Evolutionary conservation across 1,284 basidiomycete genomes (phyloP).

Genomic region (Leccinum pachyderme): DNA sequence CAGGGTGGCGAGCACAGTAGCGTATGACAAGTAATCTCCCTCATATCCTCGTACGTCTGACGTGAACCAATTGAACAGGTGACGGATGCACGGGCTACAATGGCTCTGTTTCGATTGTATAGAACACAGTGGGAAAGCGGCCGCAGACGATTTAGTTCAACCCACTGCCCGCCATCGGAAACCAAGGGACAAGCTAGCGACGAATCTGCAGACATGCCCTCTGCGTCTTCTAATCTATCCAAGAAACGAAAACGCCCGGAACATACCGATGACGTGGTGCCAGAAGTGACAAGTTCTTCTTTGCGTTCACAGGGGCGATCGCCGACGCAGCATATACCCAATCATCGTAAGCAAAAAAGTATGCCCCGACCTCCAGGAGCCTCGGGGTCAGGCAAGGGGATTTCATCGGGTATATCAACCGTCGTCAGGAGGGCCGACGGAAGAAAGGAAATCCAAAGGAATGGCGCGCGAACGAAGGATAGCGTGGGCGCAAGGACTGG

Average conservation of each 20-base stretch:
- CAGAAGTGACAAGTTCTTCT: not conserved
- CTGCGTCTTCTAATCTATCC: not conserved
- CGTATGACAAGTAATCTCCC: constrained; percentile 42
- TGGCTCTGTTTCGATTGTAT: constrained; percentile 92
- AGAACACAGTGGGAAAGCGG: constrained; percentile 81
- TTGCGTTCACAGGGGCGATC: not conserved
- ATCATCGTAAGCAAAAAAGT: constrained; percentile 1
- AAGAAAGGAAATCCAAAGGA: constrained; percentile 14
- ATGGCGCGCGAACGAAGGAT: not conserved
- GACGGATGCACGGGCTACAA: constrained; percentile 91
- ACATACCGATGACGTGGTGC: constrained; percentile 12
- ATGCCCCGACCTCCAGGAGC: constrained; percentile 12
- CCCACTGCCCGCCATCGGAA: not conserved
- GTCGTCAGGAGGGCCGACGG: constrained; percentile 40
- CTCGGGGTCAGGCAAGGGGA: constrained; percentile 49
- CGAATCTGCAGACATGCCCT: not conserved
- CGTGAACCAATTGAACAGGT: constrained; percentile 50
- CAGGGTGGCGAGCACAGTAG: constrained; percentile 88
- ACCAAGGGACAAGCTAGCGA: not conserved
- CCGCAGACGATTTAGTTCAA: constrained; percentile 27
- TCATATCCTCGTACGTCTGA: not conserved
- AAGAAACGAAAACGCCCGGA: constrained; percentile 28
- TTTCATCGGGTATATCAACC: constrained; percentile 73
- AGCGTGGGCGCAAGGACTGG: not conserved
- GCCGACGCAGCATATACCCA: not conserved